Evolutionary conservation across 805 yeast species (phyloP).

Genomic region (Candida boidinii): DNA sequence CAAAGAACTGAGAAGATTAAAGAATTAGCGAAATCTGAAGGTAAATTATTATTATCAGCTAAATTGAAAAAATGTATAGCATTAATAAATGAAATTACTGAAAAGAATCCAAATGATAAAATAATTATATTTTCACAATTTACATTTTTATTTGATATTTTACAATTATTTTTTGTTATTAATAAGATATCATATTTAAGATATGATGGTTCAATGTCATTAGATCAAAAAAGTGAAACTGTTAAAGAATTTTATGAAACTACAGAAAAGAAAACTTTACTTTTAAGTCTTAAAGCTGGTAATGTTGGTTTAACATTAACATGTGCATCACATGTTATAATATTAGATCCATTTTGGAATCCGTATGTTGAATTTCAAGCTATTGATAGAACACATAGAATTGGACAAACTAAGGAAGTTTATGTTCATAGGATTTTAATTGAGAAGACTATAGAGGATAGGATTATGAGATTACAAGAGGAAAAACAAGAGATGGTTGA

Average conservation of each 20-base stretch:
- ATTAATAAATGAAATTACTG: conserved; percentile 42
- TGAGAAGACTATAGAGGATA: conserved; percentile 74
- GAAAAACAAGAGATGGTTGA: conserved; percentile 72
- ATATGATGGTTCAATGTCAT: conserved; percentile 80
- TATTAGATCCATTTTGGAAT: conserved; percentile 96
- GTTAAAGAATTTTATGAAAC: conserved; percentile 58
- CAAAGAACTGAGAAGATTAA: conserved; percentile 19
- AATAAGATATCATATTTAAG: conserved; percentile 42
- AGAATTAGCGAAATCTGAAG: conserved; percentile 23
- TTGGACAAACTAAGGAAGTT: conserved; percentile 81
- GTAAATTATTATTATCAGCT: conserved; percentile 51
- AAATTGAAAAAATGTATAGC: conserved; percentile 59
- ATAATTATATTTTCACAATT: conserved; percentile 82
- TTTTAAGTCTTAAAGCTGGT: conserved; percentile 86
- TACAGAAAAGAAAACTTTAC: conserved; percentile 42
- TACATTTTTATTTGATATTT: conserved; percentile 64
- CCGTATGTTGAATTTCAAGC: conserved; percentile 98
- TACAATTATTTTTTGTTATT: conserved; percentile 42
- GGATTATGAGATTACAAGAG: conserved; percentile 75
- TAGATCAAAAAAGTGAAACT: conserved; percentile 54
- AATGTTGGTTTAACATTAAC: conserved; percentile 92
- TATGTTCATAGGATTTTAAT: conserved; percentile 65
- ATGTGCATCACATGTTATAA: conserved; percentile 86
- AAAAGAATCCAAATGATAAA: conserved; percentile 55
- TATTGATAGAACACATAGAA: conserved; percentile 90